Base-by-base conservation (phyloP, 768 basidiomycete species). In the Tephrocybe sp. region DNA sequence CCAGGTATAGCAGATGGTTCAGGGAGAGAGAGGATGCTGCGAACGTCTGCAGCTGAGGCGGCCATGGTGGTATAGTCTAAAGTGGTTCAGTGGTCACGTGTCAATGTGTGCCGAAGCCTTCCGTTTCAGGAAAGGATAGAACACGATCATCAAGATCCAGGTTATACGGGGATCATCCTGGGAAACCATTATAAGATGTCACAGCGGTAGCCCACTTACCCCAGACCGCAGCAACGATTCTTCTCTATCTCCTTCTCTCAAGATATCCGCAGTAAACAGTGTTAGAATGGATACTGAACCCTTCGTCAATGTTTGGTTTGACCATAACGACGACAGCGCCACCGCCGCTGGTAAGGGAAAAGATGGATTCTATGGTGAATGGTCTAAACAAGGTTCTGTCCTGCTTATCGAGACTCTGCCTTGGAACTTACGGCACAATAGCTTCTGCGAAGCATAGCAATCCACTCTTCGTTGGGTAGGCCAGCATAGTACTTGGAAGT, bases 11-110 rank as follows among this genome's bases (percentile, higher is more conserved):
- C 62, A 3, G 73, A 69, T 2, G 67, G 51, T 18, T 73, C 73
- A 45, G 80, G 78, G 12, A 94, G 69, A 11, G 86, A 84, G 39
- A 96, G 84, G 33, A 90, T 87, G 58, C 89, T 89, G 23, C 93
- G 86, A 56, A 96, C 79, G 64, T 96, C 93, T 55, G 85, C 80
- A 48, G 90, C 88, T 51, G 84, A 81, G 51, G 80, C 76, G 33
- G 85, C 80, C 85, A 88, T 88, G 57, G 58, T 62, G 58, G 49
- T 42, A 9, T 15, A 36, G 17, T 15, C 9, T 36, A 23, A 50
- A 54, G 42, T 46, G 38, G 10, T 21, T 32, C 24, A 24, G 2
- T 40, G 34, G 25, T 62, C 61, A 60, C 61, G 59, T 56, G 57
- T 3, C 8, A 6, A 36, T 36, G 34, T n/a, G 9, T n/a, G 34